Base-by-base conservation (phyloP, 306 rosid genomes). In the Corylus americana region DNA sequence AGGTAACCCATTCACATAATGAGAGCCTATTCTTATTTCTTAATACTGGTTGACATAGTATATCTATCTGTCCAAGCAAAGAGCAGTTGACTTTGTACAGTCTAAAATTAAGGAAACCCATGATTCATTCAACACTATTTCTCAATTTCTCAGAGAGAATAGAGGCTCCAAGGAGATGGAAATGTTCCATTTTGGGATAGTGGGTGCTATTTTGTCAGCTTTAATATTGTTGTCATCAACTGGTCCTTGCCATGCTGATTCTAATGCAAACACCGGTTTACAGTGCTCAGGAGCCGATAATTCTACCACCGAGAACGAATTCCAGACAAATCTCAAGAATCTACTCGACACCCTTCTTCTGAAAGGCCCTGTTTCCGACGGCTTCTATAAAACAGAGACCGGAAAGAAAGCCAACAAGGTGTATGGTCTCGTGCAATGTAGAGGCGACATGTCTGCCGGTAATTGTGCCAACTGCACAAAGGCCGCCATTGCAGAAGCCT, bases 401-500 rank as follows among this genome's bases (percentile, higher is more conserved):
- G 89, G 86, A 50, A 61, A 81, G 76, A 84, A 69, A 39, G 62
- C 57, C 62, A 20, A 66, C 80, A 81, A 62, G 70, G 73, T 90
- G 58, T 90, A 77, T 74, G 92, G 92, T n/a, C 67, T 78, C 18
- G 51, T 84, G 0, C 78, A 86, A 75, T 90, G 92, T 5, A 90
- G 89, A 79, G 92, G 89, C 14, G 90, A 88, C 76, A 67, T 86
- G 31, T 84, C 94, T 11, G 69, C 85, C 1, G 3, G 7, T 25
- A 70, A 70, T 62, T 90, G 91, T 67, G 66, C 84, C 27, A 67
- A 73, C 27, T 90, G 91, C 79, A 77, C 77, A 50, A 81, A 72
- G n/a, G 74, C 73, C 29, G 74, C 90, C 31, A 77, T 75, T 8
- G 78, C 7, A 61, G 81, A 11, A 20, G 89, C 88, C 55, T 58